These are phyloP conservation scores for Panaeolus papilionaceus DNA, from an alignment of 768 basidiomycete genomes.

Conservation along the genomic window DNA sequence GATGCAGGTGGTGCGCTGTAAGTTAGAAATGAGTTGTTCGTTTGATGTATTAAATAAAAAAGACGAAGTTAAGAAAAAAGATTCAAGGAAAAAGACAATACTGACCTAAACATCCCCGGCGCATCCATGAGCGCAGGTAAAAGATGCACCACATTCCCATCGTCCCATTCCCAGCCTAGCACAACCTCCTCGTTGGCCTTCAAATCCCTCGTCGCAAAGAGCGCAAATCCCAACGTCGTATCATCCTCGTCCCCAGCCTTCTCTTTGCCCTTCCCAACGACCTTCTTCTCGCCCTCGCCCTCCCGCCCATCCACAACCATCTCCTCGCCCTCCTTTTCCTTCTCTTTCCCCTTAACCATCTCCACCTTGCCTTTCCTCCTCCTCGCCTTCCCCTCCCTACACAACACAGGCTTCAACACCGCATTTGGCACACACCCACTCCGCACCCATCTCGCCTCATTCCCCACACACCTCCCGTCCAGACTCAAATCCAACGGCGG, in stretches of 20 bases:
- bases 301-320: background rate
- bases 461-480: conserved; percentile 78
- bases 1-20: conserved; percentile 17
- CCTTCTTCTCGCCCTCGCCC: conserved; percentile 16
- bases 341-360: conserved; percentile 20
- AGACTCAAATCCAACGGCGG: conserved; percentile 80
- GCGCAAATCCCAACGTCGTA: conserved; percentile 67
- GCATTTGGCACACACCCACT: conserved; percentile 73
- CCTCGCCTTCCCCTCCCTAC: conserved; percentile 26
- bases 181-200: conserved; percentile 85
- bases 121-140: conserved; percentile 71
- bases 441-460: conserved; percentile 65
- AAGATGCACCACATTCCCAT: conserved; percentile 82
- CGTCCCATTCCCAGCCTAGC: conserved; percentile 97
- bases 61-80: background rate
- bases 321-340: conserved; percentile 21
- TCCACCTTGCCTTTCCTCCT: conserved; percentile 19
- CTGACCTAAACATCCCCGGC: conserved; percentile 64
- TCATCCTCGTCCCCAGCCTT: conserved; percentile 26
- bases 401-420: conserved; percentile 61
- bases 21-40: conserved; percentile 23
- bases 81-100: conserved; percentile 31
- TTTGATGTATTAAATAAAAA: background rate
- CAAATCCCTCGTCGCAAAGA: conserved; percentile 82
- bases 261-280: conserved; percentile 1